These are phyloP conservation scores for Rhododendron ovatum DNA, from an alignment of 148 eudicot genomes.

Conservation along the genomic window DNA sequence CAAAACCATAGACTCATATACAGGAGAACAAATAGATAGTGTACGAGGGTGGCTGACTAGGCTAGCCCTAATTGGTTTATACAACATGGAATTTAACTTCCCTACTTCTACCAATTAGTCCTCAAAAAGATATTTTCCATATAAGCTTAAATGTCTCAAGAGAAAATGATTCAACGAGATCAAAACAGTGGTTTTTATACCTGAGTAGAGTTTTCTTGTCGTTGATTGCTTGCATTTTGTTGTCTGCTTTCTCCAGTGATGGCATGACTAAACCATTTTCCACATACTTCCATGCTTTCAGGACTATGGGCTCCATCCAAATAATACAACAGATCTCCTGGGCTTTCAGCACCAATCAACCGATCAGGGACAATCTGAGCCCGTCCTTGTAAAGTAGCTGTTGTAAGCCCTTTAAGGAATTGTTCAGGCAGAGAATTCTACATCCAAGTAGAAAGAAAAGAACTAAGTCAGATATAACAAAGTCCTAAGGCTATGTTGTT, in stretches of 20 bases:
- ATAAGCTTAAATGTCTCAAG: neutral
- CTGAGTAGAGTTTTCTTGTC: constrained; percentile 48
- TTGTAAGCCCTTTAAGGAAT: constrained; percentile 72
- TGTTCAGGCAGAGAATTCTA: constrained; percentile 81
- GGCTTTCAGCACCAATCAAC: constrained; percentile 44
- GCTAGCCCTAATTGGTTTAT: neutral
- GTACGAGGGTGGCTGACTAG: neutral
- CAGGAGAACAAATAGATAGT: neutral
- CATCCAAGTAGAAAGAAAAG: constrained; percentile 20
- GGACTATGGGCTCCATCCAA: constrained; percentile 99
- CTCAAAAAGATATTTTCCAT: neutral
- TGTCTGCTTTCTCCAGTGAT: constrained; percentile 39
- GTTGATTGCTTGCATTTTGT: constrained; percentile 17
- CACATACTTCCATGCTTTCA: constrained; percentile 99
- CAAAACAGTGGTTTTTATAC: constrained; percentile 23
- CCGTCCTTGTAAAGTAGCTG: constrained; percentile 79
- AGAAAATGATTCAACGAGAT: neutral
- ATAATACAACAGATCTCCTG: constrained; percentile 71
- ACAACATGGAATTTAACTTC: neutral
- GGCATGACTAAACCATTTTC: constrained; percentile 74
- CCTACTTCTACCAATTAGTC: neutral
- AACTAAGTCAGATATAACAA: neutral
- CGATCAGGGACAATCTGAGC: constrained; percentile 79
- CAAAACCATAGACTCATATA: neutral
- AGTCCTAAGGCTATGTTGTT: neutral